Base-by-base conservation (phyloP, 2,329 filamentous ascomycete genomes). In the Chrysoporthe deuterocubensis region DNA sequence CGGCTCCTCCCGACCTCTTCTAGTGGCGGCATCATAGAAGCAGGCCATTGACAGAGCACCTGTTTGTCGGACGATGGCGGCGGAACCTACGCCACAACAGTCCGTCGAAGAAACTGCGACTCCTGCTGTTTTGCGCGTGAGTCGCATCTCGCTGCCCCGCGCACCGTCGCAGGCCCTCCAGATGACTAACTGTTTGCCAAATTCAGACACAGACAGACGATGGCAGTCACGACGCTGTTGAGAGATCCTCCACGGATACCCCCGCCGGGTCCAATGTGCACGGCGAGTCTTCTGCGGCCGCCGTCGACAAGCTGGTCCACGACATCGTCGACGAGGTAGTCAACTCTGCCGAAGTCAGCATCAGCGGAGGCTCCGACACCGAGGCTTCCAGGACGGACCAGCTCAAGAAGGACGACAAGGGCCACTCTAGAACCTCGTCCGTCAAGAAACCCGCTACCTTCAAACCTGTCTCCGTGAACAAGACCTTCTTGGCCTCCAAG, bases 391-490 rank as follows among this genome's bases (percentile, higher is more conserved):
- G 87, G 74, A 81, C 81, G 62, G 87, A 87, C 78, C 72, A 82
- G 78, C 77, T 83, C 67, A 86, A 86, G 76, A 78, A 78, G 69
- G 86, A 83, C 68, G 84, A 86, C 67, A 88, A 85, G 73, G 83
- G 84, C 61, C 87, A 92, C 76, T 80, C 81, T 69, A 88, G 87
- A 68, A 82, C 82, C 9, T 81, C 83, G 71, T 85, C 90, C 70
- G 82, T 89, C 71, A 94, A 92, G 84, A 95, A 93, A 78, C 89
- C 90, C 26, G 81, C 89, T 21, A 90, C 89, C 14, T 96, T 96
- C 84, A 96, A 96, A 79, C 88, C 92, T 21, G 91, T 96, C 60
- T 94, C 92, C 5, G 91, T 95, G 72, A 95, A 94, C 72, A 94
- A 92, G 79, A 93, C 88, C 56, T 96, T 95, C 76, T 84, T 96